A percentile compares a stretch with the other conserved stretches of the same genome.
Evolutionary conservation across 139 green algal genomes (phyloP).

Genomic region (Tetradesmus obliquus): DNA sequence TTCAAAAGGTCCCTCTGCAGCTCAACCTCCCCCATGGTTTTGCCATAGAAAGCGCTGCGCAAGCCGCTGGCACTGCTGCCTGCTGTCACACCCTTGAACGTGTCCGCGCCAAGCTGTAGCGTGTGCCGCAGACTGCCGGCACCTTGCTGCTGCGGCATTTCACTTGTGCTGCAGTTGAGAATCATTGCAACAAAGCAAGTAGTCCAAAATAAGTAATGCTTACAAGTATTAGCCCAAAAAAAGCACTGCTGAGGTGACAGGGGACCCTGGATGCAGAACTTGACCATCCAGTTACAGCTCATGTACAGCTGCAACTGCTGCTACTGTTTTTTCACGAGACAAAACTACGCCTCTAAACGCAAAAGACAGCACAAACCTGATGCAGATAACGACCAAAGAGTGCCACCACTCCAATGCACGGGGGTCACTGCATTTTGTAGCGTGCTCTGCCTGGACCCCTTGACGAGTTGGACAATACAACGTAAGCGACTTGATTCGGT

Average conservation of each 20-base stretch:
- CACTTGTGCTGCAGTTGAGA: not conserved
- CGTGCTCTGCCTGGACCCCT: too few relatives aligned
- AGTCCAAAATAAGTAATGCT: too few relatives aligned
- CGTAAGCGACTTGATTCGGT: too few relatives aligned
- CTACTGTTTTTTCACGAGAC: not conserved
- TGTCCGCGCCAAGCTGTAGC: not conserved
- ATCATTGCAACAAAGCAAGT: too few relatives aligned
- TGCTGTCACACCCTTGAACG: not conserved
- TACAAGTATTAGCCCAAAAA: too few relatives aligned
- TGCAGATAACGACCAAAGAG: not conserved
- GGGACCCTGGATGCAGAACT: not conserved
- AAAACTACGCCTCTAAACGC: not conserved
- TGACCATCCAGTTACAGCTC: not conserved
- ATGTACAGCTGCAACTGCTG: not conserved
- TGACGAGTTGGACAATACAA: too few relatives aligned
- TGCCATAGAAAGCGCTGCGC: constrained; percentile 33
- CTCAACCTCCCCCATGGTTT: constrained; percentile 17
- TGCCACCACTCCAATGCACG: too few relatives aligned
- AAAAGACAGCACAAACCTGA: not conserved
- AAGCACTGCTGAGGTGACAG: too few relatives aligned
- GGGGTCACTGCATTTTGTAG: too few relatives aligned
- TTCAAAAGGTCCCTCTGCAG: not conserved
- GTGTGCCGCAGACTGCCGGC: not conserved
- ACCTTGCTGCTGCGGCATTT: not conserved
- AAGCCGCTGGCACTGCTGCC: not conserved